Percentiles rank a stretch among this genome's conserved stretches.
These are phyloP conservation scores for Chondrus crispus DNA, from an alignment of 23 red algal species.

Conservation along the genomic window DNA sequence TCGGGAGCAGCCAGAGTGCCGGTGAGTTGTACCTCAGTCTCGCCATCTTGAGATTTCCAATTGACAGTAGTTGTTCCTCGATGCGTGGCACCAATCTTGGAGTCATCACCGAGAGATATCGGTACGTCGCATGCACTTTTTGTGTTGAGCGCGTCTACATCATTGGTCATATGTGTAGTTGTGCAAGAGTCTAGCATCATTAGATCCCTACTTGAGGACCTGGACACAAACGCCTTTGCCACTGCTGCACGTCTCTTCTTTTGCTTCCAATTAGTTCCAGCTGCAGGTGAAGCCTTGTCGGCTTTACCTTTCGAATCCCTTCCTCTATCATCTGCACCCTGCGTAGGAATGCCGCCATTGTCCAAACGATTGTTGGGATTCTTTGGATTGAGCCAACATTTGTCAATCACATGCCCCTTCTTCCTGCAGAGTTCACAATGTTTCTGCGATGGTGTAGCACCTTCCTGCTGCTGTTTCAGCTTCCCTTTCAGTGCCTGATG, in stretches of 20 bases:
- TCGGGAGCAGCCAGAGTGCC: neutral
- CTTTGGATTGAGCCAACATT: neutral
- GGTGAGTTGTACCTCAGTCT: neutral
- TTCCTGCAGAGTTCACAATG: neutral
- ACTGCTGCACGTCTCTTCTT: too few relatives aligned
- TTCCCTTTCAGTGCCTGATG: neutral
- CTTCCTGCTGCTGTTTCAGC: too few relatives aligned
- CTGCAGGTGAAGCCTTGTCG: too few relatives aligned
- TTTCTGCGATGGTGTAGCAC: neutral
- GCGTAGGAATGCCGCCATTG: too few relatives aligned
- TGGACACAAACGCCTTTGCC: too few relatives aligned
- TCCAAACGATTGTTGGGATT: neutral
- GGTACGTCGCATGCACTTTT: neutral
- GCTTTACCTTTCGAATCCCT: too few relatives aligned
- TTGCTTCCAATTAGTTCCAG: too few relatives aligned
- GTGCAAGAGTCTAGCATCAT: neutral
- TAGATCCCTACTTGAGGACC: too few relatives aligned
- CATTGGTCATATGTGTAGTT: neutral
- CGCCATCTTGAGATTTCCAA: neutral
- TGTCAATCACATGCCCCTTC: neutral
- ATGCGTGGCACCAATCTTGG: neutral
- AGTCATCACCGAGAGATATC: constrained; percentile 13
- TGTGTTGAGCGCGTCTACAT: neutral
- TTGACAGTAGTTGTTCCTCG: neutral
- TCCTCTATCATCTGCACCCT: too few relatives aligned